Evolutionary conservation across 2,329 filamentous ascomycete species (phyloP).

Genomic region (Calycina herbarum): DNA sequence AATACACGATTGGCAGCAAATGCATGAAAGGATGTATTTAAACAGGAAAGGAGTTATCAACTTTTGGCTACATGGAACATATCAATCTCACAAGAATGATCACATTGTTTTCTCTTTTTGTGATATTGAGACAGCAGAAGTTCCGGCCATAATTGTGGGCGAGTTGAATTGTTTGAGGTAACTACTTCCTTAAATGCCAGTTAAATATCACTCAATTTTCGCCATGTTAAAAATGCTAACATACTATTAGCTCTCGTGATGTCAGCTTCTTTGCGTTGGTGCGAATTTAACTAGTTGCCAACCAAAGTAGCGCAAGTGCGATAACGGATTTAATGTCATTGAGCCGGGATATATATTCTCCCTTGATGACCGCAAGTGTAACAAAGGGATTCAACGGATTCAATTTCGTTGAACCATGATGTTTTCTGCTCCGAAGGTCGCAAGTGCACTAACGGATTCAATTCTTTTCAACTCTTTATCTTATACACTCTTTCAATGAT

Average conservation of each 20-base stretch:
- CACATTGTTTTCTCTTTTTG: not conserved
- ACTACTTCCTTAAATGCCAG: not conserved
- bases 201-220: not conserved
- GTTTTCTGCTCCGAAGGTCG: too few species aligned
- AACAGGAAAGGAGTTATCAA: constrained; percentile 31
- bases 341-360: too few species aligned
- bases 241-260: not conserved
- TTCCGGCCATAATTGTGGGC: not conserved
- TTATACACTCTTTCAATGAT: not conserved
- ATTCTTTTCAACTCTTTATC: too few species aligned
- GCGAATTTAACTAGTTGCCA: too few species aligned
- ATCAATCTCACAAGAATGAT: constrained; percentile 6
- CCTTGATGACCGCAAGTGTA: not conserved
- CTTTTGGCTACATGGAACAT: constrained; percentile 31
- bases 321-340: too few species aligned
- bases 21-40: constrained; percentile 33
- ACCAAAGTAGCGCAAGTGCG: too few species aligned
- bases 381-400: too few species aligned
- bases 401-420: too few species aligned
- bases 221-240: not conserved
- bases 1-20: constrained; percentile 30
- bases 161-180: not conserved
- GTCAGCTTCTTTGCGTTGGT: not conserved
- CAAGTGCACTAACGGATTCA: too few species aligned
- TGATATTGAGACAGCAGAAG: not conserved